These are phyloP conservation scores for Cladosporium velox DNA, from an alignment of 2,329 filamentous ascomycete genomes.

Conservation along the genomic window DNA sequence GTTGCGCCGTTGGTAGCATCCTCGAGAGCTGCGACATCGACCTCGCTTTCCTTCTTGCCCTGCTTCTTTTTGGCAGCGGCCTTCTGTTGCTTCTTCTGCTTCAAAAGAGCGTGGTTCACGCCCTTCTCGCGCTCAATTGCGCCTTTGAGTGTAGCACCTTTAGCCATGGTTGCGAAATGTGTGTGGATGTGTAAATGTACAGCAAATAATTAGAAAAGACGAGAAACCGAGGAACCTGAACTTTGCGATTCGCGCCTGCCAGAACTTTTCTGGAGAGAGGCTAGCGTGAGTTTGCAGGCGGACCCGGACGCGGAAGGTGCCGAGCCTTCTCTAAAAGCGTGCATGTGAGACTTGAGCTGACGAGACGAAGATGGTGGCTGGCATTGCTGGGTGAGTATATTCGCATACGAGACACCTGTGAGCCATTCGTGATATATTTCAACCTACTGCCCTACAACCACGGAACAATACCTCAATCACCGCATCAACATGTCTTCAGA, in stretches of 20 bases:
- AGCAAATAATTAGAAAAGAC: constrained; percentile 5
- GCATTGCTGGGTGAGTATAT: neutral
- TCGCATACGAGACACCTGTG: neutral
- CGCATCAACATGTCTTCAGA: constrained; percentile 15
- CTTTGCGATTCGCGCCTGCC: constrained; percentile 16
- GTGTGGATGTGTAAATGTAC: constrained; percentile 7
- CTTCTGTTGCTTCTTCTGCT: constrained; percentile 56
- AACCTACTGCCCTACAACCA: neutral
- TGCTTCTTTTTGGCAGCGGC: constrained; percentile 53
- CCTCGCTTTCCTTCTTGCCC: constrained; percentile 29
- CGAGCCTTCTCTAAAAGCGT: neutral
- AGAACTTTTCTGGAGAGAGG: constrained; percentile 12
- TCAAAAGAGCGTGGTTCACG: constrained; percentile 72
- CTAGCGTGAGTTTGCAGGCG: constrained; percentile 1
- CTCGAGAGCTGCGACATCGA: constrained; percentile 34
- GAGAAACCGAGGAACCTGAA: neutral
- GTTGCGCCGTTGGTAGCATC: constrained; percentile 30
- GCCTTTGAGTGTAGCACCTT: constrained; percentile 53
- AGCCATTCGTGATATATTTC: neutral
- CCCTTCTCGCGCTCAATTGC: constrained; percentile 62
- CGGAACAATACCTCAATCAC: neutral
- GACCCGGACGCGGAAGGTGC: neutral
- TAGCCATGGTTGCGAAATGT: constrained; percentile 44
- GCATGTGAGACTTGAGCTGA: neutral
- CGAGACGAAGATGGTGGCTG: neutral